These are phyloP conservation scores for Aegilops speltoides DNA, from an alignment of 176 grass and related monocot species.

Conservation along the genomic window DNA sequence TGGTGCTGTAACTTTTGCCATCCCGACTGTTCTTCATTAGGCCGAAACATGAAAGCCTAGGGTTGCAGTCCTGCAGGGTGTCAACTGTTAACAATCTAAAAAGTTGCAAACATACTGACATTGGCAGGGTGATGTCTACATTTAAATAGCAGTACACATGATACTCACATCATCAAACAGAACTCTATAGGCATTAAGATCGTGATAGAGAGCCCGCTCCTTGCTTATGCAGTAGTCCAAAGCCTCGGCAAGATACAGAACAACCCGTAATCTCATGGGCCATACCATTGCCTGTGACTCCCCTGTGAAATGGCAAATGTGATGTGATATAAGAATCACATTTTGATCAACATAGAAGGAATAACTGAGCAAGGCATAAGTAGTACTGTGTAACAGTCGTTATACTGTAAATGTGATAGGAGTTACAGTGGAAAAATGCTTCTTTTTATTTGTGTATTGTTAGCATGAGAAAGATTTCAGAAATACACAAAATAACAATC, in stretches of 20 bases:
- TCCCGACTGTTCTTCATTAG: constrained; percentile 21
- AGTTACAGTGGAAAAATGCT: not conserved
- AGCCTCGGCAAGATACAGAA: constrained; percentile 44
- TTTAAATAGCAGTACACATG: not conserved
- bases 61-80: constrained; percentile 26
- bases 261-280: constrained; percentile 60
- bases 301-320: constrained; percentile 39
- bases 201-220: constrained; percentile 50
- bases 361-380: not conserved
- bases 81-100: not conserved
- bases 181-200: constrained; percentile 67
- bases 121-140: constrained; percentile 1
- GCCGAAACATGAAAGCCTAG: constrained; percentile 27
- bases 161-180: constrained; percentile 55
- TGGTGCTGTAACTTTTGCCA: constrained; percentile 18
- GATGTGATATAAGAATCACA: not conserved
- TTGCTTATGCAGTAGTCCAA: constrained; percentile 54
- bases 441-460: not conserved
- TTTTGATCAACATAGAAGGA: not conserved
- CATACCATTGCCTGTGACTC: constrained; percentile 51
- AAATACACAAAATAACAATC: not conserved
- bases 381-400: not conserved
- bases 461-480: not conserved
- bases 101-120: not conserved
- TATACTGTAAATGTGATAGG: not conserved